Evolutionary conservation across 164 flowering plant genomes (phyloP).

Genomic region (Pachysandra terminalis): DNA sequence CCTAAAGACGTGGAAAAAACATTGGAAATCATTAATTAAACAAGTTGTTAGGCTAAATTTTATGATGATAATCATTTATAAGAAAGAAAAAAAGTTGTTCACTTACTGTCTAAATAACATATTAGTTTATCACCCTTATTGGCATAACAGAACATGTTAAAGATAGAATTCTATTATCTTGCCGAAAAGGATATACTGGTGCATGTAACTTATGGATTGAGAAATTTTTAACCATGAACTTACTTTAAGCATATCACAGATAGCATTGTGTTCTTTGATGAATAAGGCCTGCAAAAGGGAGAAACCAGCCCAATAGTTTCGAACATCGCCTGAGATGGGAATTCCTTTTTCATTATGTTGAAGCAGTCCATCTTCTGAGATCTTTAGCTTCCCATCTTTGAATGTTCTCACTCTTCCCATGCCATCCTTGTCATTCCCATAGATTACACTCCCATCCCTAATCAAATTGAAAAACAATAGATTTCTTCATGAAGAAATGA

Average conservation of each 20-base stretch:
- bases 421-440: constrained; percentile 37
- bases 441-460: constrained; percentile 61
- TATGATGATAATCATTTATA: neutral
- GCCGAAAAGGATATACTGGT: neutral
- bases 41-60: neutral
- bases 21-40: neutral
- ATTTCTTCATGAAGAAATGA: no score
- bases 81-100: no score
- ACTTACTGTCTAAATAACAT: neutral
- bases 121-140: no score
- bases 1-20: constrained; percentile 16
- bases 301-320: constrained; percentile 56
- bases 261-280: constrained; percentile 46
- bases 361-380: constrained; percentile 41
- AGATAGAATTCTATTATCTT: neutral
- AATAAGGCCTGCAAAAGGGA: constrained; percentile 52
- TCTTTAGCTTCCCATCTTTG: constrained; percentile 49
- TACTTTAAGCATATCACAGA: constrained; percentile 49
- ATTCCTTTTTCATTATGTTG: constrained; percentile 39
- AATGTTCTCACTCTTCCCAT: constrained; percentile 42
- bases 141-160: no score
- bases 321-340: constrained; percentile 50
- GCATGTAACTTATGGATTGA: neutral
- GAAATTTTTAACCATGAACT: neutral
- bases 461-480: neutral